Evolutionary conservation across 345 rosid genomes (phyloP), one percentile per base, ranked within the genome.

Genomic region (Crucihimalaya himalaica): DNA sequence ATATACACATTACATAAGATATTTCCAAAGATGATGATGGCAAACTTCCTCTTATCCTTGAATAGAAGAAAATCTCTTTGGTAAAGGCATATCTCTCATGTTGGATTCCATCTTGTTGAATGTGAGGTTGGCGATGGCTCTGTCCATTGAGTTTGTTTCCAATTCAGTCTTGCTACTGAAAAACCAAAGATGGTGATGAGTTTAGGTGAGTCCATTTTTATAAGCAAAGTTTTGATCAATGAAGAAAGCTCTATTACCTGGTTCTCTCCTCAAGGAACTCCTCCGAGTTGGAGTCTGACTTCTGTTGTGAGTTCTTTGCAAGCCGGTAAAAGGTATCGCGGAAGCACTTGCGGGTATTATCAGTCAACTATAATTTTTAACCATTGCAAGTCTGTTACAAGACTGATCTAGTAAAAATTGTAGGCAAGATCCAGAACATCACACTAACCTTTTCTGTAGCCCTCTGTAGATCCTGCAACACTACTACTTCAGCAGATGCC

Each of bases 271-370:
- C 21, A 12, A 47, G 12, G 52, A 47, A 72, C 40, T 31, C 72
- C 51, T 67, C 68, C 63, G 15, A 29, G 60, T 51, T 79, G 57
- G 66, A 46, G 0, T 63, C 66, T 1, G 16, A n/a, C 21, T 63
- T 71, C 45, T 80, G 82, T 68, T 5, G 75, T 1, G 98, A 84
- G 78, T 81, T 82, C 79, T 81, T 82, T 8, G 98, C 93, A 45
- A 93, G 91, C 11, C 98, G 98, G 78, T 93, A 91, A 72, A 93
- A 77, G 20, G 92, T 88, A 77, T 89, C 92, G 29, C 96, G 89
- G 52, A 94, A 84, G 80, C 96, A 88, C 31, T 87, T 85, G 39
- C 97, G 87, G 20, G 90, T 81, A 71, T 82, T 72, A 51, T 86
- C 82, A 28, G 79, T 80, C 75, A 94, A 70, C 98, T 94, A 83